Evolutionary conservation across 345 rosid genomes (phyloP).

Genomic region (Brassica cretica): DNA sequence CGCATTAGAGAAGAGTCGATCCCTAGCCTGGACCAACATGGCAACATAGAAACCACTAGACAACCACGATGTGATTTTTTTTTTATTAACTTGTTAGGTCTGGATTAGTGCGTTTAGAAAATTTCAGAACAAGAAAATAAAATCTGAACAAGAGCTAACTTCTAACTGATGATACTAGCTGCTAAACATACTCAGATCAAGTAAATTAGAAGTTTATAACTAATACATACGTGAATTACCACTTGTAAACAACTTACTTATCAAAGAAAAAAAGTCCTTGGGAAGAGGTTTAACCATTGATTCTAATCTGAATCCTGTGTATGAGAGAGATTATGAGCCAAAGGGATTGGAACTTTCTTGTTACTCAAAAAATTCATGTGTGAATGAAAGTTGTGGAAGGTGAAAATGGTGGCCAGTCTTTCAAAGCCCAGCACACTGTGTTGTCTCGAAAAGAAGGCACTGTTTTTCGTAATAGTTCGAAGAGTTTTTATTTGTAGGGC

Average conservation of each 20-base stretch:
- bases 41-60: no score
- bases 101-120: no score
- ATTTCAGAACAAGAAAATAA: no score
- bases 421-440: conserved; percentile 24
- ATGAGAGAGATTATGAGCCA: background rate
- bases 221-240: background rate
- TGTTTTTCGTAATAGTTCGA: conserved; percentile 1
- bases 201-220: background rate
- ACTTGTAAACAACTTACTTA: background rate
- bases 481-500: conserved; percentile 29
- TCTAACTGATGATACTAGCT: no score
- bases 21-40: no score
- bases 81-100: no score
- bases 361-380: background rate
- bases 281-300: background rate
- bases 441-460: conserved; percentile 14
- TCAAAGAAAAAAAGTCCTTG: background rate
- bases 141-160: no score
- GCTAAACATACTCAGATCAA: background rate
- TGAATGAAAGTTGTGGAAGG: conserved; percentile 2
- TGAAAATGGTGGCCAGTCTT: conserved; percentile 15
- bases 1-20: no score
- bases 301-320: background rate
- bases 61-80: no score
- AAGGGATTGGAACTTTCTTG: background rate